These are phyloP conservation scores for Lactuca sativa DNA, from an alignment of 129 eudicot species.

Conservation along the genomic window DNA sequence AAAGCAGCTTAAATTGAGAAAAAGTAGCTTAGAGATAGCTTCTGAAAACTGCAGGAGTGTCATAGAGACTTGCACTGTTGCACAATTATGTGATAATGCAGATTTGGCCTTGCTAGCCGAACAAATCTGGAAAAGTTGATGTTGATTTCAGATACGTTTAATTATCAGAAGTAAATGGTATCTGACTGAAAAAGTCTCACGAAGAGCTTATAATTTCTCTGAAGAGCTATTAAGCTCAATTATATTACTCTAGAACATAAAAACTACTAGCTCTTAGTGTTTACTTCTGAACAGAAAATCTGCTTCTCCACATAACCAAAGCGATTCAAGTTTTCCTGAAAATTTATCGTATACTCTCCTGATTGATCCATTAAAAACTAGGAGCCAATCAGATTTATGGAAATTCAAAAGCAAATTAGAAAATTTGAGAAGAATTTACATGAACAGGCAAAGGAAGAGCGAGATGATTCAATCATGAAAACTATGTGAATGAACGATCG, in stretches of 20 bases:
- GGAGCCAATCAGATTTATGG: slow-evolving; percentile 6
- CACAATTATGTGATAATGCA: neutral
- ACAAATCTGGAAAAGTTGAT: neutral
- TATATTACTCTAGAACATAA: neutral
- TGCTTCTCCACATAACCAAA: neutral
- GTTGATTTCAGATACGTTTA: slow-evolving; percentile 16
- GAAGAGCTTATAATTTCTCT: slow-evolving; percentile 4
- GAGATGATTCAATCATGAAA: slow-evolving; percentile 15
- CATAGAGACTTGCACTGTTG: neutral
- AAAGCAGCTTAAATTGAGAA: slow-evolving; percentile 1
- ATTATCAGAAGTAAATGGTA: neutral
- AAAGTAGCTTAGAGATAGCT: neutral
- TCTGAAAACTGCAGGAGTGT: neutral
- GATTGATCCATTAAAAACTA: slow-evolving; percentile 15
- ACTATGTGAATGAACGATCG: neutral
- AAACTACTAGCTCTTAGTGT: neutral
- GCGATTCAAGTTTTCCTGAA: slow-evolving; percentile 16
- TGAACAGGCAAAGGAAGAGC: slow-evolving; percentile 4
- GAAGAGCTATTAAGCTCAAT: neutral
- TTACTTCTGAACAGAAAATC: neutral
- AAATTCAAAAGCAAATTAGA: neutral
- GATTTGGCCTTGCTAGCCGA: slow-evolving; percentile 3
- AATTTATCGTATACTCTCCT: neutral
- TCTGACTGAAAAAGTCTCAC: slow-evolving; percentile 1
- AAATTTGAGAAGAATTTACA: slow-evolving; percentile 23